These are phyloP conservation scores for Fagopyrum tataricum DNA, from an alignment of 148 eudicot genomes.

Conservation along the genomic window DNA sequence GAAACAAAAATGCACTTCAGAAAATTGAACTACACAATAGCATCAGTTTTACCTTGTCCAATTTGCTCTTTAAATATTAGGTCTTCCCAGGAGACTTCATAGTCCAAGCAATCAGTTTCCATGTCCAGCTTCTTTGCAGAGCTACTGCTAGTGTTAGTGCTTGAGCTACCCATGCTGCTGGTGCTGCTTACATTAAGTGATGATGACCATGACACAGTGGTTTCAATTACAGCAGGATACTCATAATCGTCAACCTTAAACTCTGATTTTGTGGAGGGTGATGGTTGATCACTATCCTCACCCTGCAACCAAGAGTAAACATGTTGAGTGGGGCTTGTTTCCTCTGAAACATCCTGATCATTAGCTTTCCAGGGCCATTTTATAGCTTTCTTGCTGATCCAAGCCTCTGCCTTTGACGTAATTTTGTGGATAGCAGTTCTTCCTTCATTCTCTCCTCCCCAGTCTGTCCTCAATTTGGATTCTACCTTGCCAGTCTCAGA, in stretches of 20 bases:
- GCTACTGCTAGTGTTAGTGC: constrained; percentile 57
- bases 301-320: constrained; percentile 53
- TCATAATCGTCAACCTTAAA: constrained; percentile 31
- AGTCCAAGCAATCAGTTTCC: constrained; percentile 67
- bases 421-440: constrained; percentile 53
- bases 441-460: constrained; percentile 51
- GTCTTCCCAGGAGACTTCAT: constrained; percentile 92
- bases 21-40: background rate
- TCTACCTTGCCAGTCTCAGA: constrained; percentile 31
- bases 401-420: constrained; percentile 82
- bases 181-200: constrained; percentile 56
- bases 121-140: constrained; percentile 52
- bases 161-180: constrained; percentile 77
- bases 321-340: constrained; percentile 42
- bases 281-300: constrained; percentile 41
- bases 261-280: constrained; percentile 38
- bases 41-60: constrained; percentile 64
- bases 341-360: constrained; percentile 45
- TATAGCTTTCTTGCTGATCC: constrained; percentile 68
- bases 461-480: constrained; percentile 39
- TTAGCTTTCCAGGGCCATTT: constrained; percentile 86
- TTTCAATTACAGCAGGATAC: constrained; percentile 45
- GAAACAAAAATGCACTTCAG: background rate
- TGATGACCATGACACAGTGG: constrained; percentile 76
- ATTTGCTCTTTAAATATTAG: constrained; percentile 14